A percentile compares a stretch with the other conserved stretches of the same genome.
phyloP scores from a whole-genome alignment of 1,284 basidiomycete species.

The Bjerkandera adusta region DNA sequence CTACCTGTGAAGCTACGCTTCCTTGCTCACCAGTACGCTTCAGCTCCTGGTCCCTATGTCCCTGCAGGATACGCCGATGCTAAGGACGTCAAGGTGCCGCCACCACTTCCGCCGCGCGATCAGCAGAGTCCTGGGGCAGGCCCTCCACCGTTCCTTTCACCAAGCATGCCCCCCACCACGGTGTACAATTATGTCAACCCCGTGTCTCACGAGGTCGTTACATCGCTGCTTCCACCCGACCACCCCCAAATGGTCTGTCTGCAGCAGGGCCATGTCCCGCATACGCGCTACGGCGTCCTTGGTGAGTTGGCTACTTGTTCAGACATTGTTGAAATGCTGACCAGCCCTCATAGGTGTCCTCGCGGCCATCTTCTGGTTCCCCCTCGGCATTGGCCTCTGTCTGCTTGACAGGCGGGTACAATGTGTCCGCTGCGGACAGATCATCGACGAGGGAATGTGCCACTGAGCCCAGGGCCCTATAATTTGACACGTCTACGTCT shows the following conservation, averaged over 20 bases:
- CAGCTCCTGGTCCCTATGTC: slow-evolving; percentile 25
- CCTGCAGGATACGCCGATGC: slow-evolving; percentile 19
- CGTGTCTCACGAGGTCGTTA: slow-evolving; percentile 41
- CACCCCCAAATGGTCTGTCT: slow-evolving; percentile 81
- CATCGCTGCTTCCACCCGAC: slow-evolving; percentile 61
- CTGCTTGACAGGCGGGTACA: slow-evolving; percentile 66
- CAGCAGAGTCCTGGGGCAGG: slow-evolving; percentile 10
- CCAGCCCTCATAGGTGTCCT: slow-evolving; percentile 53
- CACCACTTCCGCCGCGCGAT: slow-evolving; percentile 8
- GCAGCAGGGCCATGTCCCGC: slow-evolving; percentile 68
- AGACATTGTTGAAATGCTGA: slow-evolving; percentile 1
- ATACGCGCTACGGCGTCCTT: slow-evolving; percentile 62
- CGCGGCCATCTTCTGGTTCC: slow-evolving; percentile 81
- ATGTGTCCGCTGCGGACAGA: slow-evolving; percentile 55
- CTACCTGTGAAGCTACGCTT: background rate
- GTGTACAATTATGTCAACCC: slow-evolving; percentile 48
- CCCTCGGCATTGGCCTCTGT: slow-evolving; percentile 71
- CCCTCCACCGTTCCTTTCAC: slow-evolving; percentile 18
- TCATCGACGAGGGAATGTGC: slow-evolving; percentile 35
- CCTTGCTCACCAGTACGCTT: background rate
- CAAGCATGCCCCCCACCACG: slow-evolving; percentile 26
- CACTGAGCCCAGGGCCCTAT: slow-evolving; percentile 23
- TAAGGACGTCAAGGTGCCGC: slow-evolving; percentile 26
- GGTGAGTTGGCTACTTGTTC: slow-evolving; percentile 43
- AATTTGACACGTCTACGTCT: too few species aligned